Base-by-base conservation (phyloP, 2,329 filamentous ascomycete genomes). In the Gnomoniopsis sp. region DNA sequence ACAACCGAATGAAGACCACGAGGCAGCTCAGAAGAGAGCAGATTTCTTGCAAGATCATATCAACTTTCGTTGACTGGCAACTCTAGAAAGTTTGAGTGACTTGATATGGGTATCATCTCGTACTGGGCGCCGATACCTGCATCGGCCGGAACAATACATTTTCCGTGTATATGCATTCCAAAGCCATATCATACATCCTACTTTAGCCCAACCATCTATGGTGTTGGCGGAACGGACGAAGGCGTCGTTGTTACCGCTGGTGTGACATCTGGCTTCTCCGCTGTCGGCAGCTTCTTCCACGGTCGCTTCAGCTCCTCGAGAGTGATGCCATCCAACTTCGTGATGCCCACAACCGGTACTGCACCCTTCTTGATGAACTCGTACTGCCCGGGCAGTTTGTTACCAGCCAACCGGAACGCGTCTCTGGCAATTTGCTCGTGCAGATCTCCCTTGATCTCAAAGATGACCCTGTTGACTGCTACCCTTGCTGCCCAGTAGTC, bases 331-430 rank as follows among this genome's bases (percentile, higher is more conserved):
- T 49, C 85, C 56, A 99, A 76, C 75, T 96, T 97, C 21, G 93
- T 98, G 63, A 97, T 86, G 33, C 95, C 95, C 70, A 99, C 93
- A 41, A 96, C 84, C 0, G 95, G 87, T 2, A 92, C 81, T 67
- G 97, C 95, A 8, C 91, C 92, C 76, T 91, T 97, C 79, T 88
- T 91, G 36, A 97, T 92, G 70, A 98, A 96, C 70, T 97, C 92
- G 78, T 91, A 99, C 70, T 89, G 80, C 2, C 90, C 89, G 53
- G 95, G 95, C 74, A 99, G 79, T 79, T 99, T 99, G 75, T 96
- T 91, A 46, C 91, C 95, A 17, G 95, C 95, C 72, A 99, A 77
- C 64, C 95, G 85, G 77, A 99, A 96, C 34, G 95, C 95, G 79
- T 99, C 95, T 66, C 88, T 86, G 22, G 90, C 93, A 64, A 99